Evolutionary conservation across 257 asterid genomes (phyloP).

Genomic region (Solanum etuberosum): DNA sequence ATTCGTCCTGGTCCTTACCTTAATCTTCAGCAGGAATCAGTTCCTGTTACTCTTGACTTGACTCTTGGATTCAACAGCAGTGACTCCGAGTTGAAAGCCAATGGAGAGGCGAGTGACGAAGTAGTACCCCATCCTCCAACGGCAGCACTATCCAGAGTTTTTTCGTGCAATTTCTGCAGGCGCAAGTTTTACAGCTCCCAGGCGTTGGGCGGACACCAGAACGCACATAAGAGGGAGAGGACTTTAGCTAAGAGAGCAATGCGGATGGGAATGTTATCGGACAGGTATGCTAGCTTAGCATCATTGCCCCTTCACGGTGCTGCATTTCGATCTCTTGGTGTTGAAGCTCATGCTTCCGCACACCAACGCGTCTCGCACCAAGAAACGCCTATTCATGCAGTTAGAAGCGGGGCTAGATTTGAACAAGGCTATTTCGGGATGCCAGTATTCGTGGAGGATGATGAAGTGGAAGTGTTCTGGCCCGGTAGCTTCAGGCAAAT

Average conservation of each 20-base stretch:
- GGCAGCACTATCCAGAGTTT: conserved; percentile 32
- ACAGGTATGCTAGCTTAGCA: conserved; percentile 72
- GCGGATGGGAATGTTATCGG: conserved; percentile 77
- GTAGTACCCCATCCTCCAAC: conserved; percentile 27
- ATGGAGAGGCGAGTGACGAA: conserved; percentile 2
- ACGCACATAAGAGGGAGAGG: conserved; percentile 91
- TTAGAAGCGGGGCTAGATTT: conserved; percentile 50
- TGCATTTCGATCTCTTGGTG: conserved; percentile 53
- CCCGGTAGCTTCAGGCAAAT: conserved; percentile 84
- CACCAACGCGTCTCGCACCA: conserved; percentile 37
- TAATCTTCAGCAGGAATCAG: conserved; percentile 5
- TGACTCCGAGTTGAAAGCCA: conserved; percentile 12
- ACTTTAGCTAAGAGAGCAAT: conserved; percentile 82
- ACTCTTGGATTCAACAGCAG: conserved; percentile 46
- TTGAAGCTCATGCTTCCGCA: conserved; percentile 65
- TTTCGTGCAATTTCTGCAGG: conserved; percentile 88
- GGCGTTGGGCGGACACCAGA: conserved; percentile 94
- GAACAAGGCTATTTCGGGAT: conserved; percentile 49
- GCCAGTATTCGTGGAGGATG: conserved; percentile 49
- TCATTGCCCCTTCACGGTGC: conserved; percentile 81
- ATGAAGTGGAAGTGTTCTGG: conserved; percentile 62
- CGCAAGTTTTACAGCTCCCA: conserved; percentile 92
- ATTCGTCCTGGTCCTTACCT: conserved; percentile 23
- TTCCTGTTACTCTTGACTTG: conserved; percentile 53
- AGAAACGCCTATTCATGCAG: conserved; percentile 22